phyloP scores from a whole-genome alignment of 371 early-diverging fungal genomes.

The Mucor plumbeus region DNA sequence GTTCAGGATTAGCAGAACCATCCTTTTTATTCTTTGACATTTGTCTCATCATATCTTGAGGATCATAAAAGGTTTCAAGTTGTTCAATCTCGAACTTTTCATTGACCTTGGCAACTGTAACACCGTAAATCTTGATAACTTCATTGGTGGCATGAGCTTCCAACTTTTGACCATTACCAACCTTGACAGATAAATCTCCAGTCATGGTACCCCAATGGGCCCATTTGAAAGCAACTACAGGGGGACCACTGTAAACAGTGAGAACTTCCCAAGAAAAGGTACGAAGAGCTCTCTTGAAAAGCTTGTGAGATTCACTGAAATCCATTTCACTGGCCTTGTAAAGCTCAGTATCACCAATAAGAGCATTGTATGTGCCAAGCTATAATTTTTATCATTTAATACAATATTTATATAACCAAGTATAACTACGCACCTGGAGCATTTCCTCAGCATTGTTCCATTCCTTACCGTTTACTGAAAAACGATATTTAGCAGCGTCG shows the following conservation, averaged over 20 bases:
- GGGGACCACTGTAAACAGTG: slow-evolving; percentile 58
- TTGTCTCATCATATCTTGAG: slow-evolving; percentile 52
- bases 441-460: slow-evolving; percentile 53
- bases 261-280: slow-evolving; percentile 59
- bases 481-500: slow-evolving; percentile 47
- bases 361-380: slow-evolving; percentile 63
- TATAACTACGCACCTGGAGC: slow-evolving; percentile 38
- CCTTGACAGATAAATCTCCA: slow-evolving; percentile 48
- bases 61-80: slow-evolving; percentile 58
- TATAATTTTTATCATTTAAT: slow-evolving; percentile 9
- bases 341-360: slow-evolving; percentile 59
- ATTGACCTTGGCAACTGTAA: slow-evolving; percentile 54
- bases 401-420: not conserved
- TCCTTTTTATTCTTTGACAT: slow-evolving; percentile 49
- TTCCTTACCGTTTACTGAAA: slow-evolving; percentile 51
- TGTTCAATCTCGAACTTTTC: slow-evolving; percentile 52
- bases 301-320: slow-evolving; percentile 57
- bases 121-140: slow-evolving; percentile 47
- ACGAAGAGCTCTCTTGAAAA: slow-evolving; percentile 56
- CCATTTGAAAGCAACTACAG: slow-evolving; percentile 60
- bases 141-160: slow-evolving; percentile 53
- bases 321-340: slow-evolving; percentile 59
- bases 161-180: slow-evolving; percentile 45
- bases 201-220: slow-evolving; percentile 56
- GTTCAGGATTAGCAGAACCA: slow-evolving; percentile 17